A percentile compares a stretch with the other conserved stretches of the same genome.
These are phyloP conservation scores for Phoma sp. DNA, from an alignment of 2,329 filamentous ascomycete species.

Conservation along the genomic window DNA sequence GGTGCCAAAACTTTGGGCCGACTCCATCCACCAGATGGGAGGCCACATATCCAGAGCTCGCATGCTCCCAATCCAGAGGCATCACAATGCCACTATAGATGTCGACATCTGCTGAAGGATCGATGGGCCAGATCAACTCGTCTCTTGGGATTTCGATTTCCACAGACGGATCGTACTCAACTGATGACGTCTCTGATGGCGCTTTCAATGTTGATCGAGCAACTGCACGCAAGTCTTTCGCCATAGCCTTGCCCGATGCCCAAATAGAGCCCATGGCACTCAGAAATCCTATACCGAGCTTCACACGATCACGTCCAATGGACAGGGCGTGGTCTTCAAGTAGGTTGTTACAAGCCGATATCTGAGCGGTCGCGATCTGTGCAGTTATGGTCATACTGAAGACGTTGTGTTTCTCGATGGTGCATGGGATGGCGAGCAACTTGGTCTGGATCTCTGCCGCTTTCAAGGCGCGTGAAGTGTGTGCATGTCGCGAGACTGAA, in stretches of 20 bases:
- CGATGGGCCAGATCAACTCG: constrained; percentile 37
- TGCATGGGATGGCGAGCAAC: constrained; percentile 74
- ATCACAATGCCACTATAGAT: constrained; percentile 41
- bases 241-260: constrained; percentile 72
- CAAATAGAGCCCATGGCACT: constrained; percentile 71
- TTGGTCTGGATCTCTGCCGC: constrained; percentile 78
- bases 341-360: constrained; percentile 68
- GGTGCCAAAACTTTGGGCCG: background rate
- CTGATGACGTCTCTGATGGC: constrained; percentile 15
- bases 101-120: constrained; percentile 38
- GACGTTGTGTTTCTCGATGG: constrained; percentile 70
- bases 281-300: constrained; percentile 77
- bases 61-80: constrained; percentile 29
- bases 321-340: constrained; percentile 62
- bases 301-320: constrained; percentile 73
- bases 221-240: constrained; percentile 74
- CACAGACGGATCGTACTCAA: constrained; percentile 16
- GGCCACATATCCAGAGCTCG: constrained; percentile 5
- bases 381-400: constrained; percentile 40
- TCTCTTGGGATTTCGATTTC: constrained; percentile 39
- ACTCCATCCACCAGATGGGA: background rate
- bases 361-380: constrained; percentile 36
- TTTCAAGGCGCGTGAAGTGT: constrained; percentile 79
- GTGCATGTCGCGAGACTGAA: constrained; percentile 53
- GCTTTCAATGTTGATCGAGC: constrained; percentile 67